Evolutionary conservation across 2,329 filamentous ascomycete species (phyloP).

Genomic region (Colletotrichum ledebouriae): DNA sequence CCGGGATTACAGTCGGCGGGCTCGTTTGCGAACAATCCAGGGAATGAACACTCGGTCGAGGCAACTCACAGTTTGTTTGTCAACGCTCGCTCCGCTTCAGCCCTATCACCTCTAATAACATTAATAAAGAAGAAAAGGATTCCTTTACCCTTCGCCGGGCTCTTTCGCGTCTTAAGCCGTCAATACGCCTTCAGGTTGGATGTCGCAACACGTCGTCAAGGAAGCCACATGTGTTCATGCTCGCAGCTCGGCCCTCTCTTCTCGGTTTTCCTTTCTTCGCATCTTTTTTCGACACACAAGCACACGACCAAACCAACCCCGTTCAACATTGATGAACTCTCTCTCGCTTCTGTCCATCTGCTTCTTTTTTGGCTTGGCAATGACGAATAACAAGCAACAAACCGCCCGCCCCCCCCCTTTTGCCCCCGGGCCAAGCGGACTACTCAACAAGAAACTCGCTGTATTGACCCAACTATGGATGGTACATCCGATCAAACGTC

Average conservation of each 20-base stretch:
- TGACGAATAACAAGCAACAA: too few relatives aligned
- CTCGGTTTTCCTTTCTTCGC: too few relatives aligned
- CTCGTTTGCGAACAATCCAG: not conserved
- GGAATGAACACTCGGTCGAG: conserved; percentile 4
- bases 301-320: too few relatives aligned
- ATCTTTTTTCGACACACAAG: too few relatives aligned
- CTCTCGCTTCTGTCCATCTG: not conserved
- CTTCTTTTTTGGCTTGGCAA: not conserved
- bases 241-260: too few relatives aligned
- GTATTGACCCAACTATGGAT: conserved; percentile 29
- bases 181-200: too few relatives aligned
- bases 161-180: too few relatives aligned
- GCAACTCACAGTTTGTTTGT: conserved; percentile 15
- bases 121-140: too few relatives aligned
- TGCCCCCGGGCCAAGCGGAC: conserved; percentile 12
- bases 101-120: conserved; percentile 19
- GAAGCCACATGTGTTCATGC: too few relatives aligned
- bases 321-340: not conserved
- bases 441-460: conserved; percentile 23
- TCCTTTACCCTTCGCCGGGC: not conserved
- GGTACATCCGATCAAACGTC: conserved; percentile 41
- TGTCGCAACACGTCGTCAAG: too few relatives aligned
- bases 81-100: conserved; percentile 29
- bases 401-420: too few relatives aligned
- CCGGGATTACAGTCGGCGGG: not conserved